Conservation (phyloP, 257 asterid species). For the Capsicum chinense region DNA sequence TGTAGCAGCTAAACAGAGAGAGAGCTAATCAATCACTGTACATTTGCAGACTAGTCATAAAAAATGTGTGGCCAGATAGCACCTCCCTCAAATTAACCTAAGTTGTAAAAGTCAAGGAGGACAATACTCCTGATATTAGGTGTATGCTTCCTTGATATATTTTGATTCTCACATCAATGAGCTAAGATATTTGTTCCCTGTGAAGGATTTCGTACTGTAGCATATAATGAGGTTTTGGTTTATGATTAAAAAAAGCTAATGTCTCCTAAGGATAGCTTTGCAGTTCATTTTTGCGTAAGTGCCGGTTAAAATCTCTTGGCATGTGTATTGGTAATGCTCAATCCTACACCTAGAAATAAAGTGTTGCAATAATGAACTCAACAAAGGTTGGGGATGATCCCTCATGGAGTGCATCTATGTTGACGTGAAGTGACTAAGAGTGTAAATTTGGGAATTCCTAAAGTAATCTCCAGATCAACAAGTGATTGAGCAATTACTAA, state of each 20-base stretch:
- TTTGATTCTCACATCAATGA: background rate
- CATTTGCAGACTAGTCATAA: background rate
- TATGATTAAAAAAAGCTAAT: background rate
- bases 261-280: background rate
- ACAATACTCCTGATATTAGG: background rate
- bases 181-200: background rate
- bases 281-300: background rate
- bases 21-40: background rate
- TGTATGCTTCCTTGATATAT: background rate
- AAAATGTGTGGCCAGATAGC: slow-evolving; percentile 1
- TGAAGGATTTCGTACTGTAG: background rate
- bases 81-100: background rate
- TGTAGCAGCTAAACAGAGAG: background rate
- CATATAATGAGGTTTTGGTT: background rate
- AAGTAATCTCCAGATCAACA: background rate
- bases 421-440: background rate
- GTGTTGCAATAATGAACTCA: background rate
- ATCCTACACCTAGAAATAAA: background rate
- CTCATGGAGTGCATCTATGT: background rate
- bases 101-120: background rate
- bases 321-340: background rate
- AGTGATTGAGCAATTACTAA: background rate
- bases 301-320: background rate
- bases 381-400: background rate
- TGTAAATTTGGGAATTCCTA: background rate